phyloP scores from a whole-genome alignment of 257 asterid genomes.

The Perilla frutescens region DNA sequence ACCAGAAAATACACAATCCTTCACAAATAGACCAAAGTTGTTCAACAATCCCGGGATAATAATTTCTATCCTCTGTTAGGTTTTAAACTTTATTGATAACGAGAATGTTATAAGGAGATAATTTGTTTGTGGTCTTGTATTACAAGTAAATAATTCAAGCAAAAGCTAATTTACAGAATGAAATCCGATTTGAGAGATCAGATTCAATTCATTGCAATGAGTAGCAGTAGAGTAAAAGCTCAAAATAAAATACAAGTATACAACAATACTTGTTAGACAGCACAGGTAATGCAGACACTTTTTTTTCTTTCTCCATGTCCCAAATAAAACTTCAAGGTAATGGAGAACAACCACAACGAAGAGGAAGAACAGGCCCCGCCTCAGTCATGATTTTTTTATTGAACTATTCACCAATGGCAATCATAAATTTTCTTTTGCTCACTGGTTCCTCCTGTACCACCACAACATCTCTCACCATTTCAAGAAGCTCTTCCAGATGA shows the following conservation, averaged over 20 bases:
- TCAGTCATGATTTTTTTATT: not conserved
- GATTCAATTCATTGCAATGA: not conserved
- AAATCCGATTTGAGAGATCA: conserved; percentile 18
- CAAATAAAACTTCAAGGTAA: not conserved
- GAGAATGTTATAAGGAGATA: not conserved
- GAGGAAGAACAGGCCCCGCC: not conserved
- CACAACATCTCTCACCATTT: conserved; percentile 74
- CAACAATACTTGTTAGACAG: not conserved
- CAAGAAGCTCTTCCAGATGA: conserved; percentile 74
- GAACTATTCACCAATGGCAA: conserved; percentile 61
- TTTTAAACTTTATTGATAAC: not conserved
- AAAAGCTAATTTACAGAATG: conserved; percentile 33
- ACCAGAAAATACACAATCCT: not conserved
- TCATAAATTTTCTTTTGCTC: conserved; percentile 63
- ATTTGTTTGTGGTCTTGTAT: not conserved
- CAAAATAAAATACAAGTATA: not conserved
- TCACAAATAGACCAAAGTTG: not conserved
- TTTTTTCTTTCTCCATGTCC: conserved; percentile 12
- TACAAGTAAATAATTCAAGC: conserved; percentile 22
- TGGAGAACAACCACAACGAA: not conserved
- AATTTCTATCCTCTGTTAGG: not conserved
- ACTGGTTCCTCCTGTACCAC: conserved; percentile 74
- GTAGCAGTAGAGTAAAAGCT: not conserved
- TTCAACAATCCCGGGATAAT: not conserved
- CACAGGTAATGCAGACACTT: not conserved